Base-by-base conservation (phyloP, 2,329 filamentous ascomycete species). In the Sporothrix mexicana region DNA sequence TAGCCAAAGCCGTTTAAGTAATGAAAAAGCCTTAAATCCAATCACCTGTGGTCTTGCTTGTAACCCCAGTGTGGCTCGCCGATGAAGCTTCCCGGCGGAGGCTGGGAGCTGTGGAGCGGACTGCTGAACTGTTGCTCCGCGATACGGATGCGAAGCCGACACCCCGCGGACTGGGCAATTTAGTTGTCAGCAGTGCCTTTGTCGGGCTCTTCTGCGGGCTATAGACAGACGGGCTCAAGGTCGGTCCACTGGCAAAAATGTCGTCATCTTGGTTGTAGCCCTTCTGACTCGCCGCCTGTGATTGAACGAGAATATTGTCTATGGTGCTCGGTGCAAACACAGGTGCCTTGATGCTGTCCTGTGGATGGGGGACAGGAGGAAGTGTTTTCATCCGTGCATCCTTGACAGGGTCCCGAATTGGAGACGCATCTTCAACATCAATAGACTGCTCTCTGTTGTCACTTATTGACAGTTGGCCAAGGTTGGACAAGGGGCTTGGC, bases 161-260 rank as follows among this genome's bases (percentile, higher is more conserved):
- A 0, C 83, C 84, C 74, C 78, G 72, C 15, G 72, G 83, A 73
- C 83, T 85, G 5, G 82, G 80, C 13, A 84, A 77, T 75, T 81
- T 84, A n/a, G 77, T 71, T 8, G 81, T 80, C 15, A 84, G 76
- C 74, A 80, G 82, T 23, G 77, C 23, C 72, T 79, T 82, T 10
- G 78, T 79, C 10, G 73, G 75, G 70, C 80, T 83, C 25, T 81
- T 78, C 51, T 68, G 68, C 0, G 86, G 85, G 72, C 81, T 83
- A 77, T 90, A 90, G 4, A 89, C 85, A 1, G 83, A 82, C 2
- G 88, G 85, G 73, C 83, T 88, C 2, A 89, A 80, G 1, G 82
- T 85, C 25, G 80, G 79, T 8, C 53, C 55, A 20, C 20, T 66
- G 45, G 41, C 64, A 68, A 73, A 62, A 13, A 71, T 68, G 61